phyloP scores from a whole-genome alignment of 129 eudicot genomes.

The Arctium lappa region DNA sequence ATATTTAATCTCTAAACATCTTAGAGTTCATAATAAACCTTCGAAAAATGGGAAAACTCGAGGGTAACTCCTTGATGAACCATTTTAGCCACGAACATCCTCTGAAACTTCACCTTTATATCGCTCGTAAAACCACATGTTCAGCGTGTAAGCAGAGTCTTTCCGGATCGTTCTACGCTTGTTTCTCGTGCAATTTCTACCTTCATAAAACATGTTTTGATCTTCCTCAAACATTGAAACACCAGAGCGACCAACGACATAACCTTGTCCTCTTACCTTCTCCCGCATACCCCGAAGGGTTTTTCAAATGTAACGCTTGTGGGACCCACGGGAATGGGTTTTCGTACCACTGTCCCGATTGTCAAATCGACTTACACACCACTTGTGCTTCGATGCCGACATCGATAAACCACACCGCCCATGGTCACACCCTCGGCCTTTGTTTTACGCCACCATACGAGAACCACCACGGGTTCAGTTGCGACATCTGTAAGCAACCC shows the following conservation, averaged over 20 bases:
- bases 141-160: slow-evolving; percentile 32
- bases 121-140: slow-evolving; percentile 17
- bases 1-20: not conserved
- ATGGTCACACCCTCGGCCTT: slow-evolving; percentile 39
- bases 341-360: slow-evolving; percentile 49
- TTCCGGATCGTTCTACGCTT: slow-evolving; percentile 32
- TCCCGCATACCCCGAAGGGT: slow-evolving; percentile 53
- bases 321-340: slow-evolving; percentile 38
- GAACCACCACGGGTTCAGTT: slow-evolving; percentile 31
- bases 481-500: slow-evolving; percentile 32
- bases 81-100: slow-evolving; percentile 57
- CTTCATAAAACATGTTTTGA: slow-evolving; percentile 43
- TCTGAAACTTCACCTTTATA: slow-evolving; percentile 17
- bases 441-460: slow-evolving; percentile 43
- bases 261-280: slow-evolving; percentile 35
- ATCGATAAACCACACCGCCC: slow-evolving; percentile 6
- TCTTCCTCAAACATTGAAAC: slow-evolving; percentile 34
- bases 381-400: slow-evolving; percentile 38
- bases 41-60: slow-evolving; percentile 31
- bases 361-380: slow-evolving; percentile 48
- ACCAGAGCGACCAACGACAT: slow-evolving; percentile 33
- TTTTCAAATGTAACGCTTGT: slow-evolving; percentile 53
- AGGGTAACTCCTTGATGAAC: slow-evolving; percentile 12
- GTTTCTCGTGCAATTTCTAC: slow-evolving; percentile 36
- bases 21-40: not conserved